Evolutionary conservation across 768 basidiomycete genomes (phyloP).

Genomic region (Suillus subaureus): DNA sequence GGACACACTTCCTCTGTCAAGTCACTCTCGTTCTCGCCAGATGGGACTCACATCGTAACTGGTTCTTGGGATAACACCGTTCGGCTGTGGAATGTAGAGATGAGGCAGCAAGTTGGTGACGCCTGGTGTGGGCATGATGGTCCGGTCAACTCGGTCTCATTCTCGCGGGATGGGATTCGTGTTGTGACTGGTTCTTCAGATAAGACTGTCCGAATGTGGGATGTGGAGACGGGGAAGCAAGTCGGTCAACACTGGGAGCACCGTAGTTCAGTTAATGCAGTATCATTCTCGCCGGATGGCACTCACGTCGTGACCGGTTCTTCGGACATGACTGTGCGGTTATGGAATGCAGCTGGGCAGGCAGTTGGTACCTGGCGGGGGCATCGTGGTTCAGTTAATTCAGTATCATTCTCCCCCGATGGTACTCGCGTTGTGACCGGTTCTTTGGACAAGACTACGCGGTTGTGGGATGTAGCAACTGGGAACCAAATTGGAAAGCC

Average conservation of each 20-base stretch:
- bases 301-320: constrained; percentile 19
- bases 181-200: background rate
- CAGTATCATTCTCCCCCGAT: constrained; percentile 6
- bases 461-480: constrained; percentile 1
- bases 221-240: background rate
- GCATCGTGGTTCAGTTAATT: background rate
- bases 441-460: background rate
- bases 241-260: background rate
- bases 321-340: constrained; percentile 15
- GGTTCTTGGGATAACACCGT: constrained; percentile 4
- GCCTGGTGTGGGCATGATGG: constrained; percentile 5
- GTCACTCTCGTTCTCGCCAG: constrained; percentile 9
- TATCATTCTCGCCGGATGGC: constrained; percentile 7
- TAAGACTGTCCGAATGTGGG: background rate
- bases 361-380: constrained; percentile 2
- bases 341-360: constrained; percentile 24
- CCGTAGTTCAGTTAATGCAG: background rate
- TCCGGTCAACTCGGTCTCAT: constrained; percentile 8
- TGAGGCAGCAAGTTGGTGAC: background rate
- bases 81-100: constrained; percentile 8
- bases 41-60: constrained; percentile 6
- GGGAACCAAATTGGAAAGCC: background rate
- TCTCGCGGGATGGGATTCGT: constrained; percentile 12
- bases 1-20: background rate
- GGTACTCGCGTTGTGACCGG: constrained; percentile 1